Conservation (phyloP, 176 grass and related monocot species). For the Dendrocalamus sinicus region DNA sequence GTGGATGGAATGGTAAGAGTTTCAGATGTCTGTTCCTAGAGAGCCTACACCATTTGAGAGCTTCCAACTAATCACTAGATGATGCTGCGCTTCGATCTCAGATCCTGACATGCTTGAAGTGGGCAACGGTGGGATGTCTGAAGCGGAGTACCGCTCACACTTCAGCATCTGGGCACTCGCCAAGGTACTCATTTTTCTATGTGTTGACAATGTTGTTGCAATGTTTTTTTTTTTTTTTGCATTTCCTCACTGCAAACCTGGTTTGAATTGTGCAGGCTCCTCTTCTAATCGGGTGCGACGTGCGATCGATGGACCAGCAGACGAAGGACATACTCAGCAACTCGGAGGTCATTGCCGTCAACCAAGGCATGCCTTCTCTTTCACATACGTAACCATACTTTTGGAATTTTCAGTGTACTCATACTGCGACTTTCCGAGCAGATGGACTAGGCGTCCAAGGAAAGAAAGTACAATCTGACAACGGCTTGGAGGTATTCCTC, state of each 20-base stretch:
- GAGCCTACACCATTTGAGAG: background rate
- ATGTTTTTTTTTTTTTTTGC: background rate
- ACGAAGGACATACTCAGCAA: constrained; percentile 84
- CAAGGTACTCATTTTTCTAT: constrained; percentile 55
- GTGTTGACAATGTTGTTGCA: background rate
- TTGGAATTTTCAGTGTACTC: background rate
- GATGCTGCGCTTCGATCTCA: constrained; percentile 21
- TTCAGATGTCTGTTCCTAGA: constrained; percentile 20
- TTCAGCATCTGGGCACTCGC: constrained; percentile 97
- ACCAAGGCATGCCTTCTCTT: constrained; percentile 68
- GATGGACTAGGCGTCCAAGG: constrained; percentile 87
- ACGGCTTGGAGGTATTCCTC: constrained; percentile 62
- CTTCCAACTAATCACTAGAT: background rate
- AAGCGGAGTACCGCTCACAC: constrained; percentile 87
- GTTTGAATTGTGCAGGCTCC: constrained; percentile 61
- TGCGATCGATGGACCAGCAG: constrained; percentile 73
- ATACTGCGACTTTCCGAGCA: constrained; percentile 38
- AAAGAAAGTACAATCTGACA: constrained; percentile 74
- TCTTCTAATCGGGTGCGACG: constrained; percentile 88
- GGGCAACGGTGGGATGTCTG: constrained; percentile 88
- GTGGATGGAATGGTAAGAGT: constrained; percentile 87
- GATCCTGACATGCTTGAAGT: constrained; percentile 98
- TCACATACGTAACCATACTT: background rate
- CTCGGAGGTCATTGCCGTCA: constrained; percentile 79
- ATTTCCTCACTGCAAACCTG: constrained; percentile 31